These are phyloP conservation scores for Ceratobasidium sp. DNA, from an alignment of 1,284 basidiomycete species.

Conservation along the genomic window DNA sequence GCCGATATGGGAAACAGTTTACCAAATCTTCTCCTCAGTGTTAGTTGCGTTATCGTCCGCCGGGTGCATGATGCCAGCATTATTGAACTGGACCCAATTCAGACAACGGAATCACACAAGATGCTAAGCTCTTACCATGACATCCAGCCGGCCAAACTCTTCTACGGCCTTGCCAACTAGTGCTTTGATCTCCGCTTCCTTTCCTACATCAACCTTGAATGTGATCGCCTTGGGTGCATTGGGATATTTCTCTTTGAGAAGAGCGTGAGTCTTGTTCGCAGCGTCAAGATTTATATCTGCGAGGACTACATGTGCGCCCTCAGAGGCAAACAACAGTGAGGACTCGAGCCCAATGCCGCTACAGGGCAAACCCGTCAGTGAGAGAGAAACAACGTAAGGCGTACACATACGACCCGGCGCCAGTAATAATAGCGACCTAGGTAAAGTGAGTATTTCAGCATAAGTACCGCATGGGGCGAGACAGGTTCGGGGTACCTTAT, in stretches of 20 bases:
- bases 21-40: slow-evolving; percentile 95
- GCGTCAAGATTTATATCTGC: slow-evolving; percentile 87
- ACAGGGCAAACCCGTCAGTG: slow-evolving; percentile 42
- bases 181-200: slow-evolving; percentile 86
- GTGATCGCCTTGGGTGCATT: slow-evolving; percentile 74
- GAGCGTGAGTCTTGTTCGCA: slow-evolving; percentile 76
- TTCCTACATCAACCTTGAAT: slow-evolving; percentile 86
- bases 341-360: slow-evolving; percentile 96
- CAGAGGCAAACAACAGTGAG: slow-evolving; percentile 89
- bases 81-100: slow-evolving; percentile 76
- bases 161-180: slow-evolving; percentile 84
- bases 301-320: slow-evolving; percentile 89
- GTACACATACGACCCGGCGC: slow-evolving; percentile 81
- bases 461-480: slow-evolving; percentile 31
- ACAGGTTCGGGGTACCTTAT: slow-evolving; percentile 66
- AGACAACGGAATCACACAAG: slow-evolving; percentile 23
- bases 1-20: slow-evolving; percentile 49
- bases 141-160: slow-evolving; percentile 89
- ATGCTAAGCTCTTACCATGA: slow-evolving; percentile 74
- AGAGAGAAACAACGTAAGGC: neutral
- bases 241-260: slow-evolving; percentile 77
- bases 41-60: slow-evolving; percentile 93
- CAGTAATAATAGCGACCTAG: slow-evolving; percentile 84
- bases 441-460: slow-evolving; percentile 26
- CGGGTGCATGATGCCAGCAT: slow-evolving; percentile 96